Evolutionary conservation across 192 early-diverging fungal species (phyloP), one percentile per base, ranked within the genome.

Genomic region (Coemansia sp.): DNA sequence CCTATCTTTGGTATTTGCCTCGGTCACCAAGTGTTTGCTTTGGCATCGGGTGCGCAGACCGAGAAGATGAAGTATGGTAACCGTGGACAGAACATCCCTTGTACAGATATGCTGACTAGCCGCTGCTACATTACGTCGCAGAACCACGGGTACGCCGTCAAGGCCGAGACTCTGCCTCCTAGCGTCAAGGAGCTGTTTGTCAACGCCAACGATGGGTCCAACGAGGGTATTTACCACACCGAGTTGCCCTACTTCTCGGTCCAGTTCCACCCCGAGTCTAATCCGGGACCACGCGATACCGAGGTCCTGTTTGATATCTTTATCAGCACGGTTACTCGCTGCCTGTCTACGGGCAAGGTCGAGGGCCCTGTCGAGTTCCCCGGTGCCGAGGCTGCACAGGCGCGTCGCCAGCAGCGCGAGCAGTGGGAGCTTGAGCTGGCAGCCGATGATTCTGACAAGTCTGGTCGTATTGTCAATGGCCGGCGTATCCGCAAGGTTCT

Each of bases 1-100:
- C 97, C 97, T 38, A 90, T 99, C 68, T 99, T 99, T 86, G 97
- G 97, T 77, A 99, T 99, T 75, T 99, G 97, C 88, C 85, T 99
- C n/a, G 97, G 97, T 15, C 97, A 99, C 84, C 97, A 99, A 85
- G 86, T 99, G 41, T 76, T 97, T 49, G 95, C 96, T 22, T 88
- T 99, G 68, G 97, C 97, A 9, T 85, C 96, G 10, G 97, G 97
- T 16, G 97, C 95, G 9, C 79, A 86, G 70, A 98, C 97, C 34
- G 88, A 88, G 75, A 99, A 99, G 87, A 94, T 99, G 93, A 95
- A 95, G 76, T 99, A 93, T 75, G 97, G 97, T 74, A 99, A 99
- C 88, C 93, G 97, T 76, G 97, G 97, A 31, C 97, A 99, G 78
- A 99, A 99, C 87, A 98, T 99, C 72, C 97, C 97, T 36, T 99